Percentiles rank a stretch among this genome's conserved stretches.
These are phyloP conservation scores for Podaxis rugospora DNA, from an alignment of 768 basidiomycete genomes.

Conservation along the genomic window DNA sequence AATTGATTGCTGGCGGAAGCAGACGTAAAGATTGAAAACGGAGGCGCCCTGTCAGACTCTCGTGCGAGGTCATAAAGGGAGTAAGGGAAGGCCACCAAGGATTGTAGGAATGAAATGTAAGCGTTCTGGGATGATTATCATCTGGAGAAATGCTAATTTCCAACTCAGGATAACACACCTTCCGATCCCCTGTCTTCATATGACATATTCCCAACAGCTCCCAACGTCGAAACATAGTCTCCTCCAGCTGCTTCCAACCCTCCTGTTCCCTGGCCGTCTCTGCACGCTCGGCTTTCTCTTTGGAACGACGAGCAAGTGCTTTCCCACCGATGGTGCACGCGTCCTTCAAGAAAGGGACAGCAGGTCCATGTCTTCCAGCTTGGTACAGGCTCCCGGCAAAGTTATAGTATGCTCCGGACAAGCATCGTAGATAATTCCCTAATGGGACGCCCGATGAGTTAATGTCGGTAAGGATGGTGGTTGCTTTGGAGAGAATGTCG, in stretches of 20 bases:
- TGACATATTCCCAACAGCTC: slow-evolving; percentile 80
- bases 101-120: slow-evolving; percentile 49
- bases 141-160: not conserved
- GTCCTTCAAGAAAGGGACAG: slow-evolving; percentile 62
- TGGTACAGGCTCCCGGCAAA: slow-evolving; percentile 70
- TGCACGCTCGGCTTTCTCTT: slow-evolving; percentile 19
- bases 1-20: slow-evolving; percentile 28
- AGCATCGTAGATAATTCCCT: slow-evolving; percentile 61
- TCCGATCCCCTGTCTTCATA: slow-evolving; percentile 71
- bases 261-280: slow-evolving; percentile 14
- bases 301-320: slow-evolving; percentile 33
- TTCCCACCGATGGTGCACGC: slow-evolving; percentile 52
- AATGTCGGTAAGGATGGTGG: slow-evolving; percentile 26
- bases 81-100: slow-evolving; percentile 54
- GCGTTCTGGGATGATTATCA: slow-evolving; percentile 41
- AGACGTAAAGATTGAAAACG: slow-evolving; percentile 33
- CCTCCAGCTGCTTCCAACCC: slow-evolving; percentile 58
- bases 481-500: slow-evolving; percentile 42
- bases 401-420: slow-evolving; percentile 70
- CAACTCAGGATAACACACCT: slow-evolving; percentile 38
- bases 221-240: slow-evolving; percentile 68
- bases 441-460: slow-evolving; percentile 21
- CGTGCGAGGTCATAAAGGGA: slow-evolving; percentile 32
- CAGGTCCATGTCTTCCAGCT: slow-evolving; percentile 52
- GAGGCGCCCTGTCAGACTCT: slow-evolving; percentile 23